Base-by-base conservation (phyloP, 2,329 filamentous ascomycete species). In the Zasmidium citrigriseum region DNA sequence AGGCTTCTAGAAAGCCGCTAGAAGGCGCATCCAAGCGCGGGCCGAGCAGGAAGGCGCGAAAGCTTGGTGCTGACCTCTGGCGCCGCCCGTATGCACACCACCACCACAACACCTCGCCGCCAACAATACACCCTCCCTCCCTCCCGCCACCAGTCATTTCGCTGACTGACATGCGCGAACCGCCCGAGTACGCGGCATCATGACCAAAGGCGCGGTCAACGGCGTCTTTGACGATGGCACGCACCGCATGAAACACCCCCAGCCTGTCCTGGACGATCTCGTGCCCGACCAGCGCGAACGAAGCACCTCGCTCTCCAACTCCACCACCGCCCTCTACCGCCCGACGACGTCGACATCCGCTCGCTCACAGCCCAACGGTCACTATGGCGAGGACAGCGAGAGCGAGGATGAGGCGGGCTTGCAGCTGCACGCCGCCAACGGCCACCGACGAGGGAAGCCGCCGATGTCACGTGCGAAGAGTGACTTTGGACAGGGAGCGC, bases 391-490 rank as follows among this genome's bases (percentile, higher is more conserved):
- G 64, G 47, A 73, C 67, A 56, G 83, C 52, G 66, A 66, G 14
- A 65, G 63, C 27, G 70, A 70, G 49, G 70, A 70, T 11, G 71
- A 70, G 51, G 65, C 61, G 11, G 58, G 67, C 14, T 63, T 72
- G 52, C 68, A 81, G 62, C 82, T 88, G 71, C 85, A 90, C 52
- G 91, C 50, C 25, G 38, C 57, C 34, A 59, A 56, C 55, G 60
- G 46, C 22, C 55, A 56, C n/a, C 56, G 46, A 46, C 58, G 27
- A 22, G 44, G 23, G 12, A 59, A 54, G 45, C 64, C 62, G 25
- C 47, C 41, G n/a, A 55, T 62, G 29, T 55, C 58, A 44, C 66
- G 63, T 22, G 60, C 65, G 22, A 58, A 52, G 29, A 66, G 65
- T 46, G 64, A 65, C 22, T 62, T 52, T 34, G 62, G 56, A 7